Conservation (phyloP, 2,329 filamentous ascomycete species). For the Teratosphaeria destructans region DNA sequence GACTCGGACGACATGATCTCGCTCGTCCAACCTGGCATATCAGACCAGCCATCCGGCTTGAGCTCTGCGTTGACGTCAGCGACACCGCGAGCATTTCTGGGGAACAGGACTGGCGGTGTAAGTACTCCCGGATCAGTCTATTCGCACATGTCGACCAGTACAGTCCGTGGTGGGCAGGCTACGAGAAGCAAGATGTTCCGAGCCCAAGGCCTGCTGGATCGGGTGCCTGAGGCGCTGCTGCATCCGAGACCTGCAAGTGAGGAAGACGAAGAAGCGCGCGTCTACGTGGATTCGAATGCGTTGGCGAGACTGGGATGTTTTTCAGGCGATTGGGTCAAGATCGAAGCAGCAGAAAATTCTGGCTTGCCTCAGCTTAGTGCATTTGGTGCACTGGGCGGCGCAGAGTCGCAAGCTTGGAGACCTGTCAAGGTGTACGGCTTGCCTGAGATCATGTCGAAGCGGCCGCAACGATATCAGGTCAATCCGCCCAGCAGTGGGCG, state of each 20-base stretch:
- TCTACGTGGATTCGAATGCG: conserved; percentile 82
- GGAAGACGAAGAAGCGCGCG: conserved; percentile 74
- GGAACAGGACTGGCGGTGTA: conserved; percentile 61
- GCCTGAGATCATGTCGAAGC: conserved; percentile 57
- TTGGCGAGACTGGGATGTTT: conserved; percentile 89
- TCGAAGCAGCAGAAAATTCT: conserved; percentile 68
- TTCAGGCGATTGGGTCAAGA: conserved; percentile 89
- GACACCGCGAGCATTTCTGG: conserved; percentile 61
- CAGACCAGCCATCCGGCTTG: conserved; percentile 66
- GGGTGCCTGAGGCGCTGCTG: conserved; percentile 65
- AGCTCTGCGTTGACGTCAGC: conserved; percentile 71
- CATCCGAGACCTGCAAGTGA: conserved; percentile 76
- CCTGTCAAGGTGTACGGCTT: conserved; percentile 82
- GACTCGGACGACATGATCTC: conserved; percentile 94
- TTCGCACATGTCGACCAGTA: conserved; percentile 77
- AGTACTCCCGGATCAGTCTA: conserved; percentile 80
- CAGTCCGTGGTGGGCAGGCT: conserved; percentile 58
- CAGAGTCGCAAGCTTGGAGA: conserved; percentile 59
- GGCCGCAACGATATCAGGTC: conserved; percentile 43
- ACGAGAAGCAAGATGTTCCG: conserved; percentile 73
- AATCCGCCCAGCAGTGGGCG: conserved; percentile 36
- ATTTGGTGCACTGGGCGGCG: conserved; percentile 55
- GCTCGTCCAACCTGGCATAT: conserved; percentile 66
- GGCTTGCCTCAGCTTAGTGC: conserved; percentile 57
- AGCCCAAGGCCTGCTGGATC: conserved; percentile 62